These are phyloP conservation scores for Cynara cardunculus DNA, from an alignment of 129 eudicot genomes.

Conservation along the genomic window DNA sequence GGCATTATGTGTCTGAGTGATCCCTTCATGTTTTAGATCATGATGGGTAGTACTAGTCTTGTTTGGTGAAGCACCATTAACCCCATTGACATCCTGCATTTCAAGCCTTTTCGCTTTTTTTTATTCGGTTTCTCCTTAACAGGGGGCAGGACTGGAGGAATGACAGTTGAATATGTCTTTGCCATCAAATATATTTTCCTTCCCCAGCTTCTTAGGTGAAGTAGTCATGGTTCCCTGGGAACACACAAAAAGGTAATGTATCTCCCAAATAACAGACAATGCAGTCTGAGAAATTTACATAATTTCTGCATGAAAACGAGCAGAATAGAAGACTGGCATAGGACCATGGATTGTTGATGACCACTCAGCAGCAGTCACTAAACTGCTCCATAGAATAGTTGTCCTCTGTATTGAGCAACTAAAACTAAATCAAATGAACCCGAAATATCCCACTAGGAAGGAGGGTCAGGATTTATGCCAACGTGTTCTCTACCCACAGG, in stretches of 20 bases:
- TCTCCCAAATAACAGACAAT: not conserved
- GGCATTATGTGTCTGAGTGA: not conserved
- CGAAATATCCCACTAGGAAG: not conserved
- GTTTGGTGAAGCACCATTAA: not conserved
- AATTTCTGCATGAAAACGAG: not conserved
- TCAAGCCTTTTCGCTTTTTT: slow-evolving; percentile 11
- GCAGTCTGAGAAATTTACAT: not conserved
- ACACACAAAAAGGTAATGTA: not conserved
- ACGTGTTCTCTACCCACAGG: not conserved
- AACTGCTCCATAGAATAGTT: not conserved
- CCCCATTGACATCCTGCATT: slow-evolving; percentile 1
- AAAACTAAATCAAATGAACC: not conserved
- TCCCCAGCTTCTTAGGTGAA: slow-evolving; percentile 41
- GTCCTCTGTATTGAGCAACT: not conserved
- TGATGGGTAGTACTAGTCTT: slow-evolving; percentile 3
- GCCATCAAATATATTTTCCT: slow-evolving; percentile 51
- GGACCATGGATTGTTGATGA: not conserved
- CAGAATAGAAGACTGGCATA: too few species aligned
- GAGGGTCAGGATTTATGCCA: not conserved
- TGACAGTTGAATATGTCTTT: slow-evolving; percentile 9
- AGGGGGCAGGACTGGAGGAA: not conserved
- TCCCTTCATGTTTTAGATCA: not conserved
- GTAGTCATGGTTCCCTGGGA: slow-evolving; percentile 23
- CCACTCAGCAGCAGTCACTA: too few species aligned
- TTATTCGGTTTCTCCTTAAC: slow-evolving; percentile 8